Evolutionary conservation across 352 stramenopile species (phyloP).

Genomic region (Thraustochytrium sp.): DNA sequence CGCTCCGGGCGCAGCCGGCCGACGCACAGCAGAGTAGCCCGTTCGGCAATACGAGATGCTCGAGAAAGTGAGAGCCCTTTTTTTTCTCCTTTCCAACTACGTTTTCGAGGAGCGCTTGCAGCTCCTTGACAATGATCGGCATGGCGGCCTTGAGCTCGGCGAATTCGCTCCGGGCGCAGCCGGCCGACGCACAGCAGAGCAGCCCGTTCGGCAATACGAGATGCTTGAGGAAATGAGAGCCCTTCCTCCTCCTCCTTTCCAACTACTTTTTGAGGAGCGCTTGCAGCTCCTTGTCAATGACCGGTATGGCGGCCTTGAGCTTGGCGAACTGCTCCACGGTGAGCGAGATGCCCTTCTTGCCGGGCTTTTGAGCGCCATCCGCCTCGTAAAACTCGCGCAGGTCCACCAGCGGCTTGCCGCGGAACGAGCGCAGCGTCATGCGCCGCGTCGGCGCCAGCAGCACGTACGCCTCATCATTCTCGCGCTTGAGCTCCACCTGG

Average conservation of each 20-base stretch:
- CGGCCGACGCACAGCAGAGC: too few species aligned
- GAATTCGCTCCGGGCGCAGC: too few species aligned
- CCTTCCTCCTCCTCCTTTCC: neutral
- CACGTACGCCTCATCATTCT: too few species aligned
- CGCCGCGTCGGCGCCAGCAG: neutral
- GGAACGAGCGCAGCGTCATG: neutral
- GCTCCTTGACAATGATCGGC: slow-evolving; percentile 18
- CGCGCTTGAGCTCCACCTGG: too few species aligned
- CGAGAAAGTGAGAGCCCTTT: too few species aligned
- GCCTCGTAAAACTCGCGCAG: slow-evolving; percentile 68
- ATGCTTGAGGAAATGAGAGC: neutral
- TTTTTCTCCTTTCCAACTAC: too few species aligned
- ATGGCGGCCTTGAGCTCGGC: slow-evolving; percentile 51
- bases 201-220: too few species aligned
- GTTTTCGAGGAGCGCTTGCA: neutral
- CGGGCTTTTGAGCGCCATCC: slow-evolving; percentile 58
- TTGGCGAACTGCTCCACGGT: slow-evolving; percentile 62
- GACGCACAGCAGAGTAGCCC: too few species aligned
- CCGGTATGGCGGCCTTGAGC: slow-evolving; percentile 50
- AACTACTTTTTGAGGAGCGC: neutral
- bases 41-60: too few species aligned
- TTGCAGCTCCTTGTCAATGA: slow-evolving; percentile 42
- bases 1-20: too few species aligned
- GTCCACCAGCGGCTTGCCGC: slow-evolving; percentile 53
- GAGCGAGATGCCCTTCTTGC: slow-evolving; percentile 70